Evolutionary conservation across 139 green algal species (phyloP), one percentile per base, ranked within the genome.

Genomic region (Chlorella sp.): DNA sequence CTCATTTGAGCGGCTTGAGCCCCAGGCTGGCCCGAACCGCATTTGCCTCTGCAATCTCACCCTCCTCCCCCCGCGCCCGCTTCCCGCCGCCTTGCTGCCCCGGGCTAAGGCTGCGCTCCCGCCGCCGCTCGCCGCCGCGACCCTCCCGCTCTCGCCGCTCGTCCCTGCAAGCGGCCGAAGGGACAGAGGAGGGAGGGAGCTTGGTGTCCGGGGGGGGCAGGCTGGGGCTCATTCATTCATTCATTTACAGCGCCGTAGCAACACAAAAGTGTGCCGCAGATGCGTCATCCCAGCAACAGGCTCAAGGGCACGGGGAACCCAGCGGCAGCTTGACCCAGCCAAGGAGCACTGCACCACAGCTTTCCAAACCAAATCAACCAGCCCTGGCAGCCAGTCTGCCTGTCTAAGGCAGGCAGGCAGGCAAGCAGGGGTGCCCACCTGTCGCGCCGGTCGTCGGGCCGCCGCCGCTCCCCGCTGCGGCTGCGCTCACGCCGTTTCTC

Each of bases 1-100:
- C 2, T 66, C 42, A 95, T 77, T 92, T 93, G 18, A 97, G 89
- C 32, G 96, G 96, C 57, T 96, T 96, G 24, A 98, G 85, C 7
- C 96, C 96, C 36, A 98, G 90, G 73, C 91, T 93, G 9, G 95
- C 95, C 28, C 96, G 92, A 84, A 98, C 88, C 16, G 85, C 86
- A 85, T 98, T 98, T n/a, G 92, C 92, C 64, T 96, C 91, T 1
- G 94, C 94, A n/a, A 95, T 91, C 40, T 77, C 90, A 36, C 40
- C 85, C 18, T 48, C 76, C 64, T 78, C 91, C 78, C 60, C 24
- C 71, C 36, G 22, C 18, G 64, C 69, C 77, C 39, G 90, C 91
- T 53, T 80, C 21, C 39, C 86, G 26, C 77, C 53, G 21, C 61
- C 28, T 3, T 40, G 40, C 37, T 90, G 86, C 36, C 66, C 82